A percentile compares a stretch with the other conserved stretches of the same genome.
These are phyloP conservation scores for Straminergon stramineum DNA, from an alignment of 225 moss, liverwort and hornwort species.

Conservation along the genomic window DNA sequence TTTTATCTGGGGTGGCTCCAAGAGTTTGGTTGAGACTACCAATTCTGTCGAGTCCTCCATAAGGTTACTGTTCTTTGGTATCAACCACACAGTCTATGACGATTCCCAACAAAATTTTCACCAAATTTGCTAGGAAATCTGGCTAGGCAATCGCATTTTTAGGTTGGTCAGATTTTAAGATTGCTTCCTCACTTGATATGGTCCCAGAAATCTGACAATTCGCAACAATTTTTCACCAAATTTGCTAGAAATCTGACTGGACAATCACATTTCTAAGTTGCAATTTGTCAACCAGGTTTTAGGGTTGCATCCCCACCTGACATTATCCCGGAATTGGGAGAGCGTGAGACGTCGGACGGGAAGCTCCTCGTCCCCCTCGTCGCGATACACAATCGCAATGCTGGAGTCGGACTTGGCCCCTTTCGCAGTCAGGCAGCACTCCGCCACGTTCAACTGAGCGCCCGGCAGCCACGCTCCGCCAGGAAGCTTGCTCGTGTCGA, in stretches of 20 bases:
- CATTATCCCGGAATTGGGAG: constrained; percentile 46
- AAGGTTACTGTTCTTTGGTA: background rate
- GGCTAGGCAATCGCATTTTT: background rate
- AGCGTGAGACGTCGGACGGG: constrained; percentile 43
- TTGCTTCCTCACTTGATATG: background rate
- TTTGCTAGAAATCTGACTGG: too few species aligned
- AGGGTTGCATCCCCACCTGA: constrained; percentile 3
- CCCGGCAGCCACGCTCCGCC: constrained; percentile 42
- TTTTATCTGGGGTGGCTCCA: background rate
- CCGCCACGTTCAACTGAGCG: constrained; percentile 57
- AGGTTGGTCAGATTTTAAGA: background rate
- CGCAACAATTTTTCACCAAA: background rate
- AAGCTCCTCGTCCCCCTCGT: constrained; percentile 76
- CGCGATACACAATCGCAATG: constrained; percentile 54
- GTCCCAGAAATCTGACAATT: background rate
- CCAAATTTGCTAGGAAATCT: background rate
- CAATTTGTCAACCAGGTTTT: background rate
- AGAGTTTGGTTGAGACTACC: too few species aligned
- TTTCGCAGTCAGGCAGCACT: constrained; percentile 55
- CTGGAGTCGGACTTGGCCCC: constrained; percentile 43
- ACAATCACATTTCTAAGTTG: background rate
- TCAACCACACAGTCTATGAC: background rate
- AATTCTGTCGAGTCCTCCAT: background rate
- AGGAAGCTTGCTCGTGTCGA: constrained; percentile 23
- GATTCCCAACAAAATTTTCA: background rate